Conservation (phyloP, 441 rosid genomes). For the Gossypium gossypioides region DNA sequence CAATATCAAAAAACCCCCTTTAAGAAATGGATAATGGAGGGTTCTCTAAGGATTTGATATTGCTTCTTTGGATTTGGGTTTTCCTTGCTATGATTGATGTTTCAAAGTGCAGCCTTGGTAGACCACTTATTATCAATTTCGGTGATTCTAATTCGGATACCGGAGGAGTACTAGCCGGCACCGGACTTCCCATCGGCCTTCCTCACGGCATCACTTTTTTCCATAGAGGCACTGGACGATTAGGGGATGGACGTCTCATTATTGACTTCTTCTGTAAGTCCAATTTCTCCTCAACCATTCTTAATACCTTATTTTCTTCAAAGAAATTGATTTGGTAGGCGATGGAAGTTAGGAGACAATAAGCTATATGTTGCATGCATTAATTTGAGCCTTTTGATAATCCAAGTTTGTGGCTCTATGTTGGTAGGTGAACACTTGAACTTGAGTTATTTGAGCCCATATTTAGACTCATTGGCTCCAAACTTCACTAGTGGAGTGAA, state of each 20-base stretch:
- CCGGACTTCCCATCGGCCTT: conserved; percentile 26
- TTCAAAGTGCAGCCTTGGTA: conserved; percentile 5
- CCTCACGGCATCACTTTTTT: conserved; percentile 42
- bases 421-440: conserved; percentile 34
- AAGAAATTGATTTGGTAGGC: not conserved
- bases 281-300: not conserved
- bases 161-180: conserved; percentile 32
- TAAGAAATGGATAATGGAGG: conserved; percentile 7
- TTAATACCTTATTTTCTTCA: not conserved
- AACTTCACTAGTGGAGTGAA: conserved; percentile 41
- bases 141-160: conserved; percentile 55
- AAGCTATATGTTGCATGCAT: not conserved
- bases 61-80: conserved; percentile 2
- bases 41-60: not conserved
- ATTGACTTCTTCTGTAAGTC: conserved; percentile 37
- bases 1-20: not conserved
- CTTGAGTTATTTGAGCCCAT: conserved; percentile 32
- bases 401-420: not conserved
- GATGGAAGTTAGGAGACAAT: not conserved
- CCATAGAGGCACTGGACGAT: conserved; percentile 35
- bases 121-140: conserved; percentile 25
- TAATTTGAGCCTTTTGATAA: not conserved
- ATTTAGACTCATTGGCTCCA: conserved; percentile 41
- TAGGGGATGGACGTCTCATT: conserved; percentile 37
- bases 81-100: not conserved